phyloP scores from a whole-genome alignment of 2,329 filamentous ascomycete genomes.

The Scopulariopsis brevicaulis region DNA sequence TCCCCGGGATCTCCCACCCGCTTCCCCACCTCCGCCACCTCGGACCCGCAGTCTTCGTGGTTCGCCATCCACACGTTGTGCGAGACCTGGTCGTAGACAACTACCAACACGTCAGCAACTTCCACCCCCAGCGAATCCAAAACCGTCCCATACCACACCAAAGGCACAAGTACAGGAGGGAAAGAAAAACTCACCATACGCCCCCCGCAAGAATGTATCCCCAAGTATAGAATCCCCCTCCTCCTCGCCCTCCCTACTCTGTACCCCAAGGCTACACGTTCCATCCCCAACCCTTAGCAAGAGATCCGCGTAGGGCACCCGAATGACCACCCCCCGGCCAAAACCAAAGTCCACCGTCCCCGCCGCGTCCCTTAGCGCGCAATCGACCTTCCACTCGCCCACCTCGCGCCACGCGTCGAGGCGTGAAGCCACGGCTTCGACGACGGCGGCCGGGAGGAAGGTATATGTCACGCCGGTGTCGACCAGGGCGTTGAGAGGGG shows the following conservation, averaged over 20 bases:
- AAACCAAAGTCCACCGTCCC: conserved; percentile 39
- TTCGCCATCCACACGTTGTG: conserved; percentile 25
- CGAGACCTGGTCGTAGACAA: conserved; percentile 25
- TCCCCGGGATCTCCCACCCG: conserved; percentile 14
- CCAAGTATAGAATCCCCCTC: conserved; percentile 21
- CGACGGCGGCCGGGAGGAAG: conserved; percentile 29
- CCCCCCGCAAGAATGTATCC: conserved; percentile 23
- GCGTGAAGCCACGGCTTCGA: conserved; percentile 27
- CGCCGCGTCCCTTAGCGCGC: conserved; percentile 19
- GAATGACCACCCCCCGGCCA: conserved; percentile 20
- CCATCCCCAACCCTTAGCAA: conserved; percentile 31
- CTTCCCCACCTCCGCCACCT: conserved; percentile 19
- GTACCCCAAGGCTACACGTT: conserved; percentile 22
- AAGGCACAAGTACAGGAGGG: background rate
- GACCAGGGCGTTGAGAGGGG: conserved; percentile 33
- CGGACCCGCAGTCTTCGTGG: conserved; percentile 23
- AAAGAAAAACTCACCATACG: conserved; percentile 18
- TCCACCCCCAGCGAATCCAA: background rate
- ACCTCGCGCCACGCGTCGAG: conserved; percentile 26
- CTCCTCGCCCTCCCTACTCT: conserved; percentile 13
- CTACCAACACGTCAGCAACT: conserved; percentile 11
- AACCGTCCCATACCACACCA: background rate
- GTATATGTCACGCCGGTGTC: conserved; percentile 41
- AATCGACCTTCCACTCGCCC: conserved; percentile 29
- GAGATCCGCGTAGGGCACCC: conserved; percentile 34